phyloP scores from a whole-genome alignment of 805 yeast species.

The Isabelozyma pseudorhagii region DNA sequence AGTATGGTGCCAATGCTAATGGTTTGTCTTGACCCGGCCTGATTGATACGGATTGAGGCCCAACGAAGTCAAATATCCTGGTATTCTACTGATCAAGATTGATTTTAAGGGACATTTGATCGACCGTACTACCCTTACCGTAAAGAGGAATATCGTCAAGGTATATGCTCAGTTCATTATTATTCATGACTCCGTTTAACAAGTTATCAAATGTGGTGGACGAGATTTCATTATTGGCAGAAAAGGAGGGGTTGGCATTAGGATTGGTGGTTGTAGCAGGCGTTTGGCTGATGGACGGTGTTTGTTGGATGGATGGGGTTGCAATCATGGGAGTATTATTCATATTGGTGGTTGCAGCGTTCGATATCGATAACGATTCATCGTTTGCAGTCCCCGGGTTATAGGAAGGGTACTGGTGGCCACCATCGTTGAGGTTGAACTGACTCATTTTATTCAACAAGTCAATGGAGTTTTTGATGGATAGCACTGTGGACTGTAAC shows the following conservation, averaged over 20 bases:
- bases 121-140: slow-evolving; percentile 38
- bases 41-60: no score
- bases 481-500: slow-evolving; percentile 38
- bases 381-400: slow-evolving; percentile 4
- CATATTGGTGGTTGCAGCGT: slow-evolving; percentile 6
- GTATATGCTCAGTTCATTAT: slow-evolving; percentile 19
- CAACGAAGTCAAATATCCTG: no score
- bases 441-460: slow-evolving; percentile 29
- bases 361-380: not conserved
- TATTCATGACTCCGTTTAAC: slow-evolving; percentile 20
- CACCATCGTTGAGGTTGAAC: slow-evolving; percentile 32
- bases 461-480: slow-evolving; percentile 32
- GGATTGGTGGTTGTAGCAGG: slow-evolving; percentile 1
- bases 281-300: not conserved
- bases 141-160: slow-evolving; percentile 38
- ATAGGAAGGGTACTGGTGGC: slow-evolving; percentile 22
- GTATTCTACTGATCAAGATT: slow-evolving; percentile 8
- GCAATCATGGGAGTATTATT: slow-evolving; percentile 1
- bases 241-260: slow-evolving; percentile 2
- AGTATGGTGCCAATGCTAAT: no score
- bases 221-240: slow-evolving; percentile 20
- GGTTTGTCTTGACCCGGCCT: no score
- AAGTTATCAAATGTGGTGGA: slow-evolving; percentile 30
- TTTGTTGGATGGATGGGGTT: not conserved
- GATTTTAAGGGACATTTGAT: slow-evolving; percentile 28